Evolutionary conservation across 1,284 basidiomycete species (phyloP).

Genomic region (Cryptococcus amylolentus): DNA sequence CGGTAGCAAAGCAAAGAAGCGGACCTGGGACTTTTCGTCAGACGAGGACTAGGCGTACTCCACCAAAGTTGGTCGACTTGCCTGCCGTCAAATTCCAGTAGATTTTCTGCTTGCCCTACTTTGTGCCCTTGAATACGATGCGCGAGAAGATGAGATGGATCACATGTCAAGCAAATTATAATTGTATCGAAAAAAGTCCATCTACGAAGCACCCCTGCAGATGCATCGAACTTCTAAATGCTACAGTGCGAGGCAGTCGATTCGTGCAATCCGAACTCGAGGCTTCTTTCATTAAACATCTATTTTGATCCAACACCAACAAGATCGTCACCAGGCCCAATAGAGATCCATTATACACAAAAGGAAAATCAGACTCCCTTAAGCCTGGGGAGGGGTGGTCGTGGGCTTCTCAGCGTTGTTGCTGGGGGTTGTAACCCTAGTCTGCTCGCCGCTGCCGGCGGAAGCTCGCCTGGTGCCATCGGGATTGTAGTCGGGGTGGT

Average conservation of each 20-base stretch:
- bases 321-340: background rate
- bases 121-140: no score
- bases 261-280: no score
- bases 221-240: background rate
- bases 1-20: background rate
- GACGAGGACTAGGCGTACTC: background rate
- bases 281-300: background rate
- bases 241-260: background rate
- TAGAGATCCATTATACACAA: background rate
- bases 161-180: no score
- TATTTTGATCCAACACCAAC: background rate
- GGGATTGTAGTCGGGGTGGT: background rate
- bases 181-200: background rate
- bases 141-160: no score
- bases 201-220: background rate
- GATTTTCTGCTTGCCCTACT: no score
- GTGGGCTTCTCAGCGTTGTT: background rate
- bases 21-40: constrained; percentile 3
- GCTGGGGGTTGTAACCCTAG: constrained; percentile 11
- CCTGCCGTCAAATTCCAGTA: background rate
- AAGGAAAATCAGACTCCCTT: background rate
- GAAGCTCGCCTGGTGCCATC: background rate
- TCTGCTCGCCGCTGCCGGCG: constrained; percentile 5
- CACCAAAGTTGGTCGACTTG: background rate
- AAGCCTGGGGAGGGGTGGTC: background rate